Evolutionary conservation across 441 rosid species (phyloP), one percentile per base, ranked within the genome.

Genomic region (Adansonia gregorii): DNA sequence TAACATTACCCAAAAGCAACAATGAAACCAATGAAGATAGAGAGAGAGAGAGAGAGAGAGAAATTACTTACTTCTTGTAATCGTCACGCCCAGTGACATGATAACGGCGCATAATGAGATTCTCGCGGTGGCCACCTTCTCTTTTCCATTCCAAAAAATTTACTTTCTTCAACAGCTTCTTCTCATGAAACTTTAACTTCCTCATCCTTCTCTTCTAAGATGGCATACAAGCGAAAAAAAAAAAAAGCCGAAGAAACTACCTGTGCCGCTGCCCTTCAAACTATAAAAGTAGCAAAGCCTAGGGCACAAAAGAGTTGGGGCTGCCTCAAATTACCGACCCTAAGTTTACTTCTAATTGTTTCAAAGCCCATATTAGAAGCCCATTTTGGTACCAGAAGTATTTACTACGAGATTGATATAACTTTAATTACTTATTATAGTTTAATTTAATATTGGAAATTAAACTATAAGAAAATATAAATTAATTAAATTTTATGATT

Each of bases 121-220:
- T 82, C 72, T 94, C 99, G 31, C 97, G 81, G 83, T 92, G 98
- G 63, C 88, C 88, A 51, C 78, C 83, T 80, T 94, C 99, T 77
- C 97, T 87, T 84, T 91, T 92, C 97, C 99, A 92, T 81, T 81
- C 89, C 81, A 94, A 87, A 79, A 95, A 88, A 79, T 93, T 86
- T 0, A 84, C 86, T 76, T 88, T 93, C 87, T 89, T 91, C 54
- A 92, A 46, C 72, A 95, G 78, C 91, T 87, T 90, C 84, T 90
- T 83, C 92, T 95, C 99, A n/a, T 87, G 93, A 64, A 15, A 77
- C 82, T 86, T 91, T 19, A 92, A 85, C 89, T 88, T 83, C 87
- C 97, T 92, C 99, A 88, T 91, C 79, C 41, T 41, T 64, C 59
- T 27, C 49, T 2, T 3, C 45, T 8, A 24, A 49, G 2, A 24